phyloP scores from a whole-genome alignment of 2,329 filamentous ascomycete species.

The Grosmannia serpens region DNA sequence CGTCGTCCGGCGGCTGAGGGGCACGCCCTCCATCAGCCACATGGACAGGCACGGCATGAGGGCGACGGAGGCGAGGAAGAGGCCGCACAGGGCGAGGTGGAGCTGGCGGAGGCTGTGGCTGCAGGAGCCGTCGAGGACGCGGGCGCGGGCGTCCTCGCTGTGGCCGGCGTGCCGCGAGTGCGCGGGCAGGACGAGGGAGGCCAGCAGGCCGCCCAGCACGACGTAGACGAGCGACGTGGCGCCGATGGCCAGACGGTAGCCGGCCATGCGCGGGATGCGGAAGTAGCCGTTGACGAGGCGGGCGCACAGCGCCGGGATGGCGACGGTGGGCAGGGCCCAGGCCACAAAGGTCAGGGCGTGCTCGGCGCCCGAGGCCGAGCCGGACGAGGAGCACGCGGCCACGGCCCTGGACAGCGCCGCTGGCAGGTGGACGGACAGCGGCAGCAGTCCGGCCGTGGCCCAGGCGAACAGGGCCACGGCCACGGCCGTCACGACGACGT shows the following conservation, averaged over 20 bases:
- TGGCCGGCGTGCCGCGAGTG: not conserved
- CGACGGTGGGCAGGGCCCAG: not conserved
- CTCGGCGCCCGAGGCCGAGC: no score
- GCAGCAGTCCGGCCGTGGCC: not conserved
- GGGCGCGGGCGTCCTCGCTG: not conserved
- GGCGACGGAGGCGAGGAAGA: not conserved
- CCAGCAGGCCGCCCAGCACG: slow-evolving; percentile 2
- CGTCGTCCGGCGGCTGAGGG: not conserved
- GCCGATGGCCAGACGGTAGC: slow-evolving; percentile 21
- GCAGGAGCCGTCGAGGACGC: not conserved
- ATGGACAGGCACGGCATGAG: slow-evolving; percentile 9
- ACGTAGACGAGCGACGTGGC: slow-evolving; percentile 14
- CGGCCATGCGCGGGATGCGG: slow-evolving; percentile 17
- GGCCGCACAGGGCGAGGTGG: not conserved
- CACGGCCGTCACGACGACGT: slow-evolving; percentile 16
- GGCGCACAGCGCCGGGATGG: slow-evolving; percentile 13
- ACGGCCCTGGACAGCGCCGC: not conserved
- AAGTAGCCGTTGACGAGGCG: slow-evolving; percentile 15
- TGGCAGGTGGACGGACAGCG: slow-evolving; percentile 3
- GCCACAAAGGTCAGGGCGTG: not conserved
- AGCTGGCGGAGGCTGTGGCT: not conserved
- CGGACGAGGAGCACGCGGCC: not conserved
- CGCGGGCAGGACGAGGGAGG: not conserved
- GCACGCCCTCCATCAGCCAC: slow-evolving; percentile 4
- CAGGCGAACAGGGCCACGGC: slow-evolving; percentile 20